A percentile compares a stretch with the other conserved stretches of the same genome.
phyloP scores from a whole-genome alignment of 768 basidiomycete genomes.

The Vishniacozyma victoriae region DNA sequence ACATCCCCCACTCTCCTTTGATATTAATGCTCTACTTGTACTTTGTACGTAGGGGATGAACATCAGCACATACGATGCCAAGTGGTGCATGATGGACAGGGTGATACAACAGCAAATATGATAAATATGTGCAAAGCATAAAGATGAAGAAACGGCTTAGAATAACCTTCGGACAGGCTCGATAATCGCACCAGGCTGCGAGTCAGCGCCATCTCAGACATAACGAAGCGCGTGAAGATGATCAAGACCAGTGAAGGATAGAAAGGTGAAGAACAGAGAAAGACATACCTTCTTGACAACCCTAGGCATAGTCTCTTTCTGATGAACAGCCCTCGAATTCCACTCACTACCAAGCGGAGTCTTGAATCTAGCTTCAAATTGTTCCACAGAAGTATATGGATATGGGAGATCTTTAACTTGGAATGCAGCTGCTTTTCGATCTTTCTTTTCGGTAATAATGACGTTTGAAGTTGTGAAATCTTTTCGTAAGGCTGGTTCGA shows the following conservation, averaged over 20 bases:
- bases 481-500: slow-evolving; percentile 70
- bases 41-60: no score
- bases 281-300: slow-evolving; percentile 74
- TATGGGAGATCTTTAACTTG: slow-evolving; percentile 84
- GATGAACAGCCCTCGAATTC: slow-evolving; percentile 67
- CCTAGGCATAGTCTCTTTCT: slow-evolving; percentile 68
- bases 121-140: no score
- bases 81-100: no score
- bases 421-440: slow-evolving; percentile 88
- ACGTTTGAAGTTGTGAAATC: slow-evolving; percentile 81
- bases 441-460: slow-evolving; percentile 91
- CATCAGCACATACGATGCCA: no score
- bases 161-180: slow-evolving; percentile 44
- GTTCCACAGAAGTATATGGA: slow-evolving; percentile 87
- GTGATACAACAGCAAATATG: no score
- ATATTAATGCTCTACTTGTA: no score
- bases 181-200: slow-evolving; percentile 44
- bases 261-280: neutral
- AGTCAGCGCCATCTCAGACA: neutral
- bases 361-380: slow-evolving; percentile 80
- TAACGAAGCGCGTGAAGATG: neutral
- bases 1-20: no score
- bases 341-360: slow-evolving; percentile 82
- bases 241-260: neutral
- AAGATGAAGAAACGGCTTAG: slow-evolving; percentile 37